These are phyloP conservation scores for Metschnikowia sp. DNA, from an alignment of 805 yeast genomes.

Conservation along the genomic window DNA sequence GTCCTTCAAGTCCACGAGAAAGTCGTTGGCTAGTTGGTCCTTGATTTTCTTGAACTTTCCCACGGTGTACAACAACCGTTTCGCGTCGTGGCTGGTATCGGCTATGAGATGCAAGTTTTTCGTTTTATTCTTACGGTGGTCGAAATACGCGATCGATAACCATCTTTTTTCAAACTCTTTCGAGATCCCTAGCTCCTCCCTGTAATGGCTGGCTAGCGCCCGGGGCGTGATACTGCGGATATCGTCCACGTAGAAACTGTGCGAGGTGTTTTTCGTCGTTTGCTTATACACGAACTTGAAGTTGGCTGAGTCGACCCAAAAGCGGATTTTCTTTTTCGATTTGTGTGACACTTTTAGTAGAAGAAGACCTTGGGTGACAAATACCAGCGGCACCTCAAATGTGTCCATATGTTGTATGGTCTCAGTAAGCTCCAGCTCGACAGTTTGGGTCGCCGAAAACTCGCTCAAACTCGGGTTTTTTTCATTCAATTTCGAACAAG, in stretches of 20 bases:
- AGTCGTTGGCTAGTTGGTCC: constrained; percentile 53
- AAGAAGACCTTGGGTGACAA: constrained; percentile 56
- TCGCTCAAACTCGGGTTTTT: too few relatives aligned
- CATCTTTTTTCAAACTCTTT: constrained; percentile 63
- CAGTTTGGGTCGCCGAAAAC: too few relatives aligned
- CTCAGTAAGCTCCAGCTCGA: neutral
- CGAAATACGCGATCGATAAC: constrained; percentile 76
- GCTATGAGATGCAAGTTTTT: constrained; percentile 82
- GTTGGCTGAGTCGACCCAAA: constrained; percentile 52
- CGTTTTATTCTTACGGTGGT: constrained; percentile 56
- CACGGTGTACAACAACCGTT: constrained; percentile 53
- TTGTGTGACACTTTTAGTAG: constrained; percentile 67
- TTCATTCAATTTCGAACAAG: too few relatives aligned
- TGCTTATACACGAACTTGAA: constrained; percentile 53
- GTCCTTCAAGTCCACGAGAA: constrained; percentile 41
- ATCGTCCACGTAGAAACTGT: constrained; percentile 50
- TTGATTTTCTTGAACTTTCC: constrained; percentile 62
- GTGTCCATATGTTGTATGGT: constrained; percentile 12
- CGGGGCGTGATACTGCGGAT: constrained; percentile 61
- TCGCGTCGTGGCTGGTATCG: constrained; percentile 54
- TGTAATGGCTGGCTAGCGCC: constrained; percentile 73
- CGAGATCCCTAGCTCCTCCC: constrained; percentile 79
- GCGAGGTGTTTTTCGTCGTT: constrained; percentile 16
- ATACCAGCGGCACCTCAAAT: constrained; percentile 28
- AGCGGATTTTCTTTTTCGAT: constrained; percentile 57